Base-by-base conservation (phyloP, 306 rosid species). In the Lablab purpureus region DNA sequence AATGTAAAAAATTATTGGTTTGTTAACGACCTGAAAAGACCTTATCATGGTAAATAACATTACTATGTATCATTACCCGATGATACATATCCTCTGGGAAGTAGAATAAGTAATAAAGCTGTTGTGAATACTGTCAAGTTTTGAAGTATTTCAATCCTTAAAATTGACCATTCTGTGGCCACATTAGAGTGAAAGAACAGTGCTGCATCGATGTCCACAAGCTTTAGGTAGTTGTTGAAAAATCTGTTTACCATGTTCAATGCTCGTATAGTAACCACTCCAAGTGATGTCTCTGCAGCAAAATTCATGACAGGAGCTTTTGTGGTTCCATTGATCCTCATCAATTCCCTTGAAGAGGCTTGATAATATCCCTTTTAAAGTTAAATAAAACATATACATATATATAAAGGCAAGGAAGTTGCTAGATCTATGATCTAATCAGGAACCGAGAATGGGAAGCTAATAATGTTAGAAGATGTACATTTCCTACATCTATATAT, bases 251-350 rank as follows among this genome's bases (percentile, higher is more conserved):
- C 68, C 68, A 3, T 62, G 45, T 62, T 62, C 2, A 62, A 3
- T 32, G 68, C 68, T 62, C 68, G 30, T 32, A 62, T 6, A 62
- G 68, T 62, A 30, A 30, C 68, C 68, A 62, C 68, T 1, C 68
- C 68, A 62, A 62, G 68, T 32, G 45, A 62, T 62, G 45, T 30
- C 68, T 62, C 68, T 8, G 68, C 68, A 32, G 68, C 22, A 32
- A 30, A 62, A 62, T 62, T 62, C 68, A 62, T 32, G 68, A 62
- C 68, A 30, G 68, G 68, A 62, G 68, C 68, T 62, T 62, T 62
- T 17, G 68, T 62, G 68, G 68, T 62, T 62, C 68, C 68, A 8
- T 62, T 62, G 3, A 62, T 62, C 68, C 68, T 62, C 9, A 62
- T 62, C 45, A 62, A 62, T 62, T 62, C 68, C 45, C 68, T 62